These are phyloP conservation scores for Colletotrichum incanum DNA, from an alignment of 2,329 filamentous ascomycete species.

Conservation along the genomic window DNA sequence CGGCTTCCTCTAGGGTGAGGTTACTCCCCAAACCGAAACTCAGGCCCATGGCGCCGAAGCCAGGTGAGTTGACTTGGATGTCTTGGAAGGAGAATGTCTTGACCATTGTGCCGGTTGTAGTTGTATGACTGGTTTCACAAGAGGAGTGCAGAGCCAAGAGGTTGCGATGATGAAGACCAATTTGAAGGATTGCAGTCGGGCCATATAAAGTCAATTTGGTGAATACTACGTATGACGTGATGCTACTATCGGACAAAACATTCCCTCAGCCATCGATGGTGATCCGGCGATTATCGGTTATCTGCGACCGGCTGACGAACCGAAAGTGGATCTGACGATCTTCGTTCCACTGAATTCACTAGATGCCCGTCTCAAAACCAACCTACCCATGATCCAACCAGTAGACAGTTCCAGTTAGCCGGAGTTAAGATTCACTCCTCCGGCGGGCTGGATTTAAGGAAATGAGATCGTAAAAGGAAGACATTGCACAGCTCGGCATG, in stretches of 20 bases:
- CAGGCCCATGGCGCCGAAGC: conserved; percentile 67
- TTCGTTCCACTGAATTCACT: not conserved
- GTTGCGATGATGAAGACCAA: not conserved
- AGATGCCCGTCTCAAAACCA: not conserved
- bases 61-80: conserved; percentile 58
- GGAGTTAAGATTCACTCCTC: too few species aligned
- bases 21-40: conserved; percentile 60
- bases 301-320: conserved; percentile 22
- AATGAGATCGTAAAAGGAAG: too few species aligned
- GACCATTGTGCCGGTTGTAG: conserved; percentile 50
- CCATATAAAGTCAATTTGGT: not conserved
- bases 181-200: not conserved
- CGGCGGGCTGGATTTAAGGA: not conserved
- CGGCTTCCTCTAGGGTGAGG: conserved; percentile 60
- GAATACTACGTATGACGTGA: not conserved
- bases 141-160: not conserved
- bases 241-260: not conserved
- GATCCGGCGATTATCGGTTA: conserved; percentile 1
- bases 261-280: not conserved
- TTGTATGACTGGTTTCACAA: not conserved
- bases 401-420: too few species aligned
- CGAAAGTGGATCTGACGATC: not conserved
- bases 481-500: too few species aligned
- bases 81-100: conserved; percentile 58
- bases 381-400: too few species aligned